These are phyloP conservation scores for Diplodia mutila DNA, from an alignment of 2,329 filamentous ascomycete species.

Conservation along the genomic window DNA sequence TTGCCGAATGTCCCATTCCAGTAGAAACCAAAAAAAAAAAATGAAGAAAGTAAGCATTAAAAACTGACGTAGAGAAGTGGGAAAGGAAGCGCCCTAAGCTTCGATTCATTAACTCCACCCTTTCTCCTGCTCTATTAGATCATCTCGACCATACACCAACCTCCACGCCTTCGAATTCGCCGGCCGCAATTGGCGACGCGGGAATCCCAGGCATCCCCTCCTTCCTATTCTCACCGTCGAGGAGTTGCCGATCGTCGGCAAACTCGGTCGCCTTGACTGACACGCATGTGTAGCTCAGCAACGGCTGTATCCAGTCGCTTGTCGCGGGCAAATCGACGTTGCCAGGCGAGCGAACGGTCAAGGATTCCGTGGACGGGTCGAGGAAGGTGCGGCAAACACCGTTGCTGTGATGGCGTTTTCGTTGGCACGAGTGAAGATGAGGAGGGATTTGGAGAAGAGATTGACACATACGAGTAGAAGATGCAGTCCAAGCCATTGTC, in stretches of 20 bases:
- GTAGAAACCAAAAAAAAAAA: background rate
- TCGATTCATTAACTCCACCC: background rate
- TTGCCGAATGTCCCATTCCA: background rate
- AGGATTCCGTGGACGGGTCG: background rate
- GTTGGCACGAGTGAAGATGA: background rate
- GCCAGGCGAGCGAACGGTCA: background rate
- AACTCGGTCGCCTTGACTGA: background rate
- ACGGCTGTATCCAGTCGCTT: background rate
- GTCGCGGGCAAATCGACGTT: background rate
- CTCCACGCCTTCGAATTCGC: background rate
- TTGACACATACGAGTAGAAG: conserved; percentile 14
- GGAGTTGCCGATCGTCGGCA: background rate
- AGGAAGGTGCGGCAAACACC: conserved; percentile 9
- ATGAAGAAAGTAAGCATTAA: background rate
- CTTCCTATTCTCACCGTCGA: background rate
- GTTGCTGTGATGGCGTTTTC: background rate
- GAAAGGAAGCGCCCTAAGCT: background rate
- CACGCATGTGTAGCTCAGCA: background rate
- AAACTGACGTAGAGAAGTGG: background rate
- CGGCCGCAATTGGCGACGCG: background rate
- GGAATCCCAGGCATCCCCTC: background rate
- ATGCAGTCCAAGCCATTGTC: conserved; percentile 2
- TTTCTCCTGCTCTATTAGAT: background rate
- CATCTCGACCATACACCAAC: background rate
- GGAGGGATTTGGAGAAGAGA: background rate